Percentiles rank a stretch among this genome's conserved stretches.
These are phyloP conservation scores for Globisporangium orthogonon DNA, from an alignment of 352 stramenopile genomes.

Conservation along the genomic window DNA sequence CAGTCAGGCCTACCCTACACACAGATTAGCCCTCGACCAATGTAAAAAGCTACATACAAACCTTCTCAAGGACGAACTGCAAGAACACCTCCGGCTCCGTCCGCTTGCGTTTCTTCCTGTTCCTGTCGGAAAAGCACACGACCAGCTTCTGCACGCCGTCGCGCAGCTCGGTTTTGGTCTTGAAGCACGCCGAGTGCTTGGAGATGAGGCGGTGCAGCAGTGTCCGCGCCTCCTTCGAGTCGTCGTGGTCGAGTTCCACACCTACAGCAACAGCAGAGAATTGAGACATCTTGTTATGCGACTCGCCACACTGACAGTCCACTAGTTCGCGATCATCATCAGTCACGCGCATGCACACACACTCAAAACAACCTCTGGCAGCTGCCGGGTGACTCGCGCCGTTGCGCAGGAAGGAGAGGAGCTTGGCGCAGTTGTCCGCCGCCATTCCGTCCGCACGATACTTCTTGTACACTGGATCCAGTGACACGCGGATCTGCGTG, in stretches of 20 bases:
- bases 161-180: constrained; percentile 54
- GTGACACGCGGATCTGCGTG: constrained; percentile 38
- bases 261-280: constrained; percentile 14
- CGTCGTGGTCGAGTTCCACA: constrained; percentile 46
- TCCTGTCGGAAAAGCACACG: constrained; percentile 56
- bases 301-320: not conserved
- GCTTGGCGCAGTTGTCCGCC: constrained; percentile 31
- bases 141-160: constrained; percentile 38
- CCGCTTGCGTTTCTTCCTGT: constrained; percentile 67
- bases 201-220: constrained; percentile 58
- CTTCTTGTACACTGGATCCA: constrained; percentile 71
- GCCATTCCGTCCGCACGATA: constrained; percentile 43
- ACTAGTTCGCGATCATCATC: not conserved
- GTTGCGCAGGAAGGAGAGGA: constrained; percentile 56
- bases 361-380: constrained; percentile 20
- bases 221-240: constrained; percentile 58
- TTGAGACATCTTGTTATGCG: too few relatives aligned
- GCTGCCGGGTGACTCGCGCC: constrained; percentile 29
- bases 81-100: constrained; percentile 39
- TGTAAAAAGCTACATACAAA: constrained; percentile 5
- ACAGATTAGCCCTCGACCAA: not conserved
- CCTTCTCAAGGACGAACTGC: constrained; percentile 68
- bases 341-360: not conserved
- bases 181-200: constrained; percentile 45
- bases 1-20: not conserved